Evolutionary conservation across 1,284 basidiomycete genomes (phyloP).

Genomic region (Puccinia polysora): DNA sequence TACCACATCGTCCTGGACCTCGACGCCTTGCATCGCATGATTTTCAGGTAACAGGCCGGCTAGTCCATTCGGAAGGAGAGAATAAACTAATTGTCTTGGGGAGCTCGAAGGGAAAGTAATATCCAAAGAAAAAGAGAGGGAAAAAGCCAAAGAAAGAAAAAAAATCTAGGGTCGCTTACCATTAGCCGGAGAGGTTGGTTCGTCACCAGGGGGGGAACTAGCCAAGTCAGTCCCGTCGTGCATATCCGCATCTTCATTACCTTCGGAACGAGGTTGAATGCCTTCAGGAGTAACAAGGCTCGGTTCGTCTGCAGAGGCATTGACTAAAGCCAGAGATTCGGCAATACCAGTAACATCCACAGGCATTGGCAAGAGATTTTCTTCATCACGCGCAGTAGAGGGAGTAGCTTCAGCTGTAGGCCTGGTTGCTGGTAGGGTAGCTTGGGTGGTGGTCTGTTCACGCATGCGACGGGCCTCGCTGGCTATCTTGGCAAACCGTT

Average conservation of each 20-base stretch:
- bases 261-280: neutral
- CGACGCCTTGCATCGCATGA: slow-evolving; percentile 44
- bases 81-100: neutral
- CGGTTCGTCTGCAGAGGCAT: slow-evolving; percentile 25
- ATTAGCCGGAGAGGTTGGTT: slow-evolving; percentile 1
- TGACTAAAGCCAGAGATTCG: slow-evolving; percentile 24
- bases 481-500: slow-evolving; percentile 15
- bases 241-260: slow-evolving; percentile 37
- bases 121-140: neutral
- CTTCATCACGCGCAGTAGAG: neutral
- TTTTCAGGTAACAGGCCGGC: slow-evolving; percentile 19
- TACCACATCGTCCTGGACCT: slow-evolving; percentile 45
- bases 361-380: slow-evolving; percentile 7
- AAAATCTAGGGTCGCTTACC: too few relatives aligned
- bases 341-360: slow-evolving; percentile 18
- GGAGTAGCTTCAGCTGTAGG: slow-evolving; percentile 12
- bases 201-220: neutral
- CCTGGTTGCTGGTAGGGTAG: neutral
- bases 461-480: slow-evolving; percentile 22
- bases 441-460: neutral
- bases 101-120: neutral
- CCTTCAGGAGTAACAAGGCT: neutral
- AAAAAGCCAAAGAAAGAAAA: neutral
- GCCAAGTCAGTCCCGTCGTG: slow-evolving; percentile 21
- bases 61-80: neutral